phyloP scores from a whole-genome alignment of 2,329 filamentous ascomycete genomes.

The Stemphylium vesicarium region DNA sequence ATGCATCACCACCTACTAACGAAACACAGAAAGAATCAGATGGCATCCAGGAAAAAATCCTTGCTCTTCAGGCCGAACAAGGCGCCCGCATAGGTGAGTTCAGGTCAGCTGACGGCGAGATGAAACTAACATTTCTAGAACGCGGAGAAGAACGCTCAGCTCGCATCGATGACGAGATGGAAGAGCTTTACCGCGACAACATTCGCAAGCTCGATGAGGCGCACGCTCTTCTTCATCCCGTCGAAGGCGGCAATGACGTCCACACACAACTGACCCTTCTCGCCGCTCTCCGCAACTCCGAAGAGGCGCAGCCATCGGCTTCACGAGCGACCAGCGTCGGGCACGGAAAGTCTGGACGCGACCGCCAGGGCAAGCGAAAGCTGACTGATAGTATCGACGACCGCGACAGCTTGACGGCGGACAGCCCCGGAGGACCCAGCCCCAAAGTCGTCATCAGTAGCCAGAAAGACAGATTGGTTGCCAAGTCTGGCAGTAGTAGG shows the following conservation, averaged over 20 bases:
- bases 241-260: conserved; percentile 50
- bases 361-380: conserved; percentile 48
- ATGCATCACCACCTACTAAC: conserved; percentile 6
- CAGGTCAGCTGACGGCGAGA: neutral
- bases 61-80: conserved; percentile 39
- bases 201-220: conserved; percentile 57
- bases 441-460: conserved; percentile 42
- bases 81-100: conserved; percentile 35
- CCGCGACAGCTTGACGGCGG: conserved; percentile 48
- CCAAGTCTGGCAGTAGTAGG: conserved; percentile 49
- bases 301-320: conserved; percentile 46
- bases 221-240: conserved; percentile 51
- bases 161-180: conserved; percentile 54
- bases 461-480: conserved; percentile 46
- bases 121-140: conserved; percentile 28
- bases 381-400: conserved; percentile 47
- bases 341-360: conserved; percentile 41
- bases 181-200: conserved; percentile 56
- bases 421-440: conserved; percentile 45
- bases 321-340: conserved; percentile 47
- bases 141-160: conserved; percentile 46
- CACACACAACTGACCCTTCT: conserved; percentile 55
- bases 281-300: conserved; percentile 55
- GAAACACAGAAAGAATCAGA: conserved; percentile 39
- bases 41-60: conserved; percentile 38